Conservation (phyloP, 2,329 filamentous ascomycete genomes). For the Ophiocordyceps camponoti-floridani region DNA sequence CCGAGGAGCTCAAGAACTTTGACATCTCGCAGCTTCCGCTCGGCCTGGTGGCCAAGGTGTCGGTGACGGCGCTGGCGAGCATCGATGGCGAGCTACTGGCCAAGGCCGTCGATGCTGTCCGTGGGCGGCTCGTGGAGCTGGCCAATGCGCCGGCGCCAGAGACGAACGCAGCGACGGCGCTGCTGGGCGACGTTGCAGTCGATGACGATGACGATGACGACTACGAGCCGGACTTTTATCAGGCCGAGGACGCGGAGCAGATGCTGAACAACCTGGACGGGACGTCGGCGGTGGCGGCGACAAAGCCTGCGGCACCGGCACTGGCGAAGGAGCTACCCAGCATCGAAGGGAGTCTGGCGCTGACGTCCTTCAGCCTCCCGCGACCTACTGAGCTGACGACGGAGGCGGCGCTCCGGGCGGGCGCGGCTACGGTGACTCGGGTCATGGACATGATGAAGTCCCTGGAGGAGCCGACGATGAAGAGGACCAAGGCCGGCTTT, state of each 20-base stretch:
- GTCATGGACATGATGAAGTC: conserved; percentile 64
- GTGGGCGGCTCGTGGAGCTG: conserved; percentile 27
- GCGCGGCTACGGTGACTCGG: conserved; percentile 54
- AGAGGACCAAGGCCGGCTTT: conserved; percentile 55
- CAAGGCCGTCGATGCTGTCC: conserved; percentile 51
- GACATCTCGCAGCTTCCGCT: conserved; percentile 66
- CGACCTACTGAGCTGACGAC: conserved; percentile 56
- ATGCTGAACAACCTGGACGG: conserved; percentile 61
- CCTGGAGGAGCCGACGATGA: conserved; percentile 46
- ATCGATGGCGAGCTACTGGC: conserved; percentile 52
- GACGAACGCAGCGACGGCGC: conserved; percentile 39
- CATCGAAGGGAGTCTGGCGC: conserved; percentile 30
- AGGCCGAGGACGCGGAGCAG: conserved; percentile 61
- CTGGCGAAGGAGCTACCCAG: conserved; percentile 9
- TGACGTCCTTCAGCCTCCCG: conserved; percentile 66
- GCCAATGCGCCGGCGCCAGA: conserved; percentile 24
- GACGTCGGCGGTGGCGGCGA: conserved; percentile 30
- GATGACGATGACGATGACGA: conserved; percentile 75
- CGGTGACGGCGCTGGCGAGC: conserved; percentile 58
- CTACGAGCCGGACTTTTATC: conserved; percentile 76
- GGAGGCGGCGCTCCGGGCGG: conserved; percentile 54
- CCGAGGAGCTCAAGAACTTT: conserved; percentile 57
- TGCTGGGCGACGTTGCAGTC: conserved; percentile 29
- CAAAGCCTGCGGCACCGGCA: too few relatives aligned
- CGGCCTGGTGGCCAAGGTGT: conserved; percentile 61